Evolutionary conservation across 495 filamentous ascomycete species (phyloP), one percentile per base, ranked within the genome.

Genomic region (Daldinia loculata): DNA sequence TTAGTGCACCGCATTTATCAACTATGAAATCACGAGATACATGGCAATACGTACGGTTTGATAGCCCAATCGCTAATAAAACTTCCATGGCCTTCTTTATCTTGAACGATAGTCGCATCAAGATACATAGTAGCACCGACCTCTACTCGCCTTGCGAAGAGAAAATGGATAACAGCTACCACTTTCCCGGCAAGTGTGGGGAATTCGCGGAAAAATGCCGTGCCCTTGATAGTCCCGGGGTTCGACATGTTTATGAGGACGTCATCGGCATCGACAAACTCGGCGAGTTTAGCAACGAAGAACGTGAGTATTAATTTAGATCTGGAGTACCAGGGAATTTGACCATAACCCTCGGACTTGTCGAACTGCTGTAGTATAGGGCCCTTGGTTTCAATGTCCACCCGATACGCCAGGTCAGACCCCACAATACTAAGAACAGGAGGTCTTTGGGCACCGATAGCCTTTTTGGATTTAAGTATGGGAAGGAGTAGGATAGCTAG

Each of bases 401-500:
- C 17, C 9, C 17, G 43, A 48, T 48, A 48, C 43, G 43, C 43
- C 19, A 48, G 6, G 43, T 48, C 43, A 4, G 43, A 48, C 17
- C 43, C 43, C 1, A 48, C 43, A 11, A 48, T 48, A 9, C 43
- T 48, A 12, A 48, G 43, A 11, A 48, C 19, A 22, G 43, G 43
- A 48, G 43, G 43, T 48, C 43, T 48, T 48, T 12, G 17, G 7
- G 43, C 19, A 22, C 19, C 43, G 43, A 22, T 9, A 9, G 50
- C 14, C 4, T 27, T 14, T 8, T 5, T 26, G 39, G 61, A n/a
- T 36, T 32, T 27, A 22, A 64, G 51, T 64, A 53, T 38, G 17
- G 27, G 24, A 50, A 56, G 52, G 26, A 48, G 52, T 12, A 64
- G 12, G 38, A 43, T 45, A 26, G 61, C 27, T 50, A 53, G 61